phyloP scores from a whole-genome alignment of 805 yeast species.

The Metschnikowia dekortorum region DNA sequence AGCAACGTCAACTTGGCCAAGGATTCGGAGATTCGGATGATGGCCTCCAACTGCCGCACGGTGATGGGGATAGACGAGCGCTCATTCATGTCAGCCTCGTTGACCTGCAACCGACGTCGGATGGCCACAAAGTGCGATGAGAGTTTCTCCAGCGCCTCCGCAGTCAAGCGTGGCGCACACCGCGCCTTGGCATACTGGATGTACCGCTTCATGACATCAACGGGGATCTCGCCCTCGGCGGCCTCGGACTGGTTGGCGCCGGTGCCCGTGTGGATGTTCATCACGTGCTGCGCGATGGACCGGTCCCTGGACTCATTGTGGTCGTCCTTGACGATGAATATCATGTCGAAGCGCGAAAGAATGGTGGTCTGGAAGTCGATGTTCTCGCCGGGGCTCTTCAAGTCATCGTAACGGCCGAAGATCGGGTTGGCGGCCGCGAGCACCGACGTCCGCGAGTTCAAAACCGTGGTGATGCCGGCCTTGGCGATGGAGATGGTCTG shows the following conservation, averaged over 20 bases:
- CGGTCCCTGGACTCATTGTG: conserved; percentile 83
- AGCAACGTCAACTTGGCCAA: conserved; percentile 80
- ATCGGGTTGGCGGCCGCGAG: conserved; percentile 98
- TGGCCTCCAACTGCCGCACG: conserved; percentile 95
- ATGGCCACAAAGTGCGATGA: conserved; percentile 91
- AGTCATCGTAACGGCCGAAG: conserved; percentile 93
- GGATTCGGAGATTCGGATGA: conserved; percentile 91
- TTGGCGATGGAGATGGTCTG: conserved; percentile 98
- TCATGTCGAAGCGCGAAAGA: conserved; percentile 97
- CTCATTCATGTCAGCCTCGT: conserved; percentile 77
- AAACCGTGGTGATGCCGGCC: conserved; percentile 96
- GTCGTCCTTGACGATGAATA: conserved; percentile 92
- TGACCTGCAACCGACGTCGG: conserved; percentile 74
- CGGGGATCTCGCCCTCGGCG: conserved; percentile 78
- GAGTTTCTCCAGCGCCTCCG: conserved; percentile 84
- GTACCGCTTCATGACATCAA: conserved; percentile 87
- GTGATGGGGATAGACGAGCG: conserved; percentile 96
- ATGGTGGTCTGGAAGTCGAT: conserved; percentile 97
- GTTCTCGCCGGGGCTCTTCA: conserved; percentile 95
- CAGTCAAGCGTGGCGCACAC: conserved; percentile 89
- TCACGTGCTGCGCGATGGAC: conserved; percentile 89
- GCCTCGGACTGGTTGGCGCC: conserved; percentile 36
- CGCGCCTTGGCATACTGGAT: conserved; percentile 83
- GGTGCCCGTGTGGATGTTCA: conserved; percentile 84
- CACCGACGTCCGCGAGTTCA: conserved; percentile 94